Conservation (phyloP, 208 protist species). For the Herpetomonas samuelpessoai region DNA sequence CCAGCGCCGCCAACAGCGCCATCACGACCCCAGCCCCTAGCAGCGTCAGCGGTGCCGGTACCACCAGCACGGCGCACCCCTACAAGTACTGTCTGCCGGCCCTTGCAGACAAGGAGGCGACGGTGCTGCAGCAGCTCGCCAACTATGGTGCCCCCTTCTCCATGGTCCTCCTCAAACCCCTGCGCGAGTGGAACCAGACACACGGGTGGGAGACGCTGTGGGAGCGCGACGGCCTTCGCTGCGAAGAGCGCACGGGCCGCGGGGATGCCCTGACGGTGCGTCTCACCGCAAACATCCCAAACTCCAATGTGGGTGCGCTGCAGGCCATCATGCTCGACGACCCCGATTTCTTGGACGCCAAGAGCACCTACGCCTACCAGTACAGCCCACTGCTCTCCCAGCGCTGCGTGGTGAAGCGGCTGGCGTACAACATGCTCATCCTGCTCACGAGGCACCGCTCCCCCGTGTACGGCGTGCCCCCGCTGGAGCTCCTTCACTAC, state of each 20-base stretch:
- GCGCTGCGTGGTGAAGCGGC: constrained; percentile 21
- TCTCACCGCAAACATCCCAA: constrained; percentile 34
- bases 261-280: constrained; percentile 10
- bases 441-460: constrained; percentile 29
- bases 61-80: background rate
- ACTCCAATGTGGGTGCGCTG: constrained; percentile 39
- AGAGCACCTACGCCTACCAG: constrained; percentile 24
- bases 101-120: constrained; percentile 15
- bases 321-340: constrained; percentile 45
- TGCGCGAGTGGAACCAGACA: constrained; percentile 18
- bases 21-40: background rate
- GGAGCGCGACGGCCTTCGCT: constrained; percentile 18
- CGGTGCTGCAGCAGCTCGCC: constrained; percentile 18
- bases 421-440: constrained; percentile 33
- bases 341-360: constrained; percentile 16
- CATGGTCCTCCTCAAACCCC: constrained; percentile 18
- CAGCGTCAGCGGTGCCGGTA: too few species aligned
- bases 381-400: constrained; percentile 19
- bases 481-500: constrained; percentile 26
- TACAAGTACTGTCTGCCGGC: constrained; percentile 14
- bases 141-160: constrained; percentile 31
- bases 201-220: constrained; percentile 8
- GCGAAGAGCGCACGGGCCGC: constrained; percentile 15
- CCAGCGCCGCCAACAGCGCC: background rate
- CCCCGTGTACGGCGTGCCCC: constrained; percentile 18